Conservation (phyloP, 192 early-diverging fungal species). For the Rhizoclosmatium sp. region DNA sequence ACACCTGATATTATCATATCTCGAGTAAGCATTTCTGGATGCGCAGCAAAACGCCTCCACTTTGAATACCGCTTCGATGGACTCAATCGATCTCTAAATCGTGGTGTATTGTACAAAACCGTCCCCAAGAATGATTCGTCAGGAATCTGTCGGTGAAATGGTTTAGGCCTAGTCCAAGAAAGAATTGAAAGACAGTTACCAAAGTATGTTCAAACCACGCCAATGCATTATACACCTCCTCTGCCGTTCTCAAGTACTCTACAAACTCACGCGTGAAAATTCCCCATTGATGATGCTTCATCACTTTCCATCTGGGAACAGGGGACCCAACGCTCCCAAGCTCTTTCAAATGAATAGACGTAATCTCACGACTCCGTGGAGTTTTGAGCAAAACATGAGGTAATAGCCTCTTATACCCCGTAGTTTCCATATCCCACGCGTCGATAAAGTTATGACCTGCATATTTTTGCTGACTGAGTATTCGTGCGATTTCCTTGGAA, state of each 20-base stretch:
- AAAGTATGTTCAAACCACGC: slow-evolving; percentile 43
- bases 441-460: slow-evolving; percentile 47
- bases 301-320: slow-evolving; percentile 38
- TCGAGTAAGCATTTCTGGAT: slow-evolving; percentile 31
- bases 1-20: neutral
- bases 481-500: slow-evolving; percentile 45
- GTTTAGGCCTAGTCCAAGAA: neutral
- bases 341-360: slow-evolving; percentile 17
- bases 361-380: slow-evolving; percentile 7
- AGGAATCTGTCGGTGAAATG: slow-evolving; percentile 32
- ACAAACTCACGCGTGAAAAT: slow-evolving; percentile 43
- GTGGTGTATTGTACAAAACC: slow-evolving; percentile 39
- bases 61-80: slow-evolving; percentile 39
- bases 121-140: slow-evolving; percentile 48
- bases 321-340: slow-evolving; percentile 39
- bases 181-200: neutral
- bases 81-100: slow-evolving; percentile 29
- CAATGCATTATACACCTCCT: slow-evolving; percentile 26
- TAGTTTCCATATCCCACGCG: slow-evolving; percentile 47
- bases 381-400: neutral
- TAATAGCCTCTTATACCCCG: neutral
- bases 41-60: slow-evolving; percentile 23
- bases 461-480: slow-evolving; percentile 28
- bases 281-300: slow-evolving; percentile 52
- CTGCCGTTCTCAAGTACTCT: slow-evolving; percentile 30